Evolutionary conservation across 2,329 filamentous ascomycete species (phyloP).

Genomic region (Geosmithia flava): DNA sequence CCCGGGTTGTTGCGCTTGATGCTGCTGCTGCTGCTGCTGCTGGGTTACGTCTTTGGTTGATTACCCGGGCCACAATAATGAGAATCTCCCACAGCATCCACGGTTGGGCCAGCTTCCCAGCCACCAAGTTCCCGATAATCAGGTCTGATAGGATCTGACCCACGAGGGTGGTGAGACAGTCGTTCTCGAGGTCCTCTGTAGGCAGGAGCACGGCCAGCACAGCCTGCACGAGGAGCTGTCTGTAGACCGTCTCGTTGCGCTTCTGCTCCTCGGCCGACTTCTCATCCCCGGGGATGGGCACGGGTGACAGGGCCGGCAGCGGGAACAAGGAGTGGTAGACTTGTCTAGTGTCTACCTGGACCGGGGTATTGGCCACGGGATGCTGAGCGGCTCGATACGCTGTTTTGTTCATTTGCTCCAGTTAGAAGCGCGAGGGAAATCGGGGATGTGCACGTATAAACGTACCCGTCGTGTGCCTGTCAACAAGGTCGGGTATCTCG

Average conservation of each 20-base stretch:
- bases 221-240: slow-evolving; percentile 76
- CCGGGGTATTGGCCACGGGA: slow-evolving; percentile 41
- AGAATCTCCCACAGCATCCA: slow-evolving; percentile 83
- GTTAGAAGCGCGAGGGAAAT: background rate
- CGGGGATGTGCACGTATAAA: background rate
- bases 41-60: slow-evolving; percentile 15
- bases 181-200: slow-evolving; percentile 84
- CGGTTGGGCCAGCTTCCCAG: slow-evolving; percentile 70
- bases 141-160: slow-evolving; percentile 83
- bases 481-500: slow-evolving; percentile 72
- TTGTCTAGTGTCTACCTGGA: slow-evolving; percentile 49
- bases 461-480: slow-evolving; percentile 67
- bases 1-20: background rate
- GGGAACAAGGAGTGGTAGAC: slow-evolving; percentile 79
- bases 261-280: slow-evolving; percentile 39
- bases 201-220: slow-evolving; percentile 75
- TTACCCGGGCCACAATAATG: slow-evolving; percentile 50
- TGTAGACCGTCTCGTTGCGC: slow-evolving; percentile 71
- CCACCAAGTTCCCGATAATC: slow-evolving; percentile 72
- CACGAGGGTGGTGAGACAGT: slow-evolving; percentile 71
- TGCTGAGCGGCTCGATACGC: slow-evolving; percentile 61
- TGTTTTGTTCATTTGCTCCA: slow-evolving; percentile 20
- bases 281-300: slow-evolving; percentile 44
- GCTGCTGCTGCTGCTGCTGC: slow-evolving; percentile 3
- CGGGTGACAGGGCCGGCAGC: slow-evolving; percentile 67